Evolutionary conservation across 2,329 filamentous ascomycete genomes (phyloP).

Genomic region (Cytospora leucostoma): DNA sequence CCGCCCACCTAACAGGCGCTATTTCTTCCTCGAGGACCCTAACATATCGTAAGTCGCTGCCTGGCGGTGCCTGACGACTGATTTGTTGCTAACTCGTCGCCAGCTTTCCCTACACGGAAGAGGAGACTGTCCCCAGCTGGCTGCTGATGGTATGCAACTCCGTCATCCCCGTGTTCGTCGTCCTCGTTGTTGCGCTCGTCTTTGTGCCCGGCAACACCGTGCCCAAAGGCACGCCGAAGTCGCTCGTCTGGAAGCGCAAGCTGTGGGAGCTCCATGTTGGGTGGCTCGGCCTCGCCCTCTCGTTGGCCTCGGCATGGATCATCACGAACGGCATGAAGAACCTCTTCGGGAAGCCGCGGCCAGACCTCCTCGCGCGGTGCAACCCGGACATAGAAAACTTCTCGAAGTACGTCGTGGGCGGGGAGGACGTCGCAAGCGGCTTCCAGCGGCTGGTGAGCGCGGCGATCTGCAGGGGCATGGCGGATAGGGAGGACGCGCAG

Average conservation of each 20-base stretch:
- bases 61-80: background rate
- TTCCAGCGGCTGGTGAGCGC: constrained; percentile 70
- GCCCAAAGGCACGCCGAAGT: constrained; percentile 60
- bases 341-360: constrained; percentile 68
- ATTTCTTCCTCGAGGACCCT: constrained; percentile 72
- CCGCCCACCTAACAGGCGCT: constrained; percentile 65
- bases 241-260: constrained; percentile 75
- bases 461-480: constrained; percentile 69
- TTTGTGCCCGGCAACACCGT: constrained; percentile 74
- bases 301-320: constrained; percentile 72
- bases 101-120: constrained; percentile 68
- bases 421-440: constrained; percentile 54
- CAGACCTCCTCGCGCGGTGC: constrained; percentile 81
- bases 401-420: constrained; percentile 63
- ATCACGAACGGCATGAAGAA: constrained; percentile 87
- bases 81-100: background rate
- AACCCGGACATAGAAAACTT: constrained; percentile 69
- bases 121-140: constrained; percentile 71
- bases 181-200: constrained; percentile 67
- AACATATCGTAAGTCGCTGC: constrained; percentile 65
- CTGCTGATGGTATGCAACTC: constrained; percentile 66
- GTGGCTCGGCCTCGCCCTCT: constrained; percentile 77
- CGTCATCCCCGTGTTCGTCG: constrained; percentile 65
- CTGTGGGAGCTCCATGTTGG: constrained; percentile 89
- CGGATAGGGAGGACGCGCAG: constrained; percentile 45